Conservation (phyloP, 1,284 basidiomycete species). For the Tremellales sp. region DNA sequence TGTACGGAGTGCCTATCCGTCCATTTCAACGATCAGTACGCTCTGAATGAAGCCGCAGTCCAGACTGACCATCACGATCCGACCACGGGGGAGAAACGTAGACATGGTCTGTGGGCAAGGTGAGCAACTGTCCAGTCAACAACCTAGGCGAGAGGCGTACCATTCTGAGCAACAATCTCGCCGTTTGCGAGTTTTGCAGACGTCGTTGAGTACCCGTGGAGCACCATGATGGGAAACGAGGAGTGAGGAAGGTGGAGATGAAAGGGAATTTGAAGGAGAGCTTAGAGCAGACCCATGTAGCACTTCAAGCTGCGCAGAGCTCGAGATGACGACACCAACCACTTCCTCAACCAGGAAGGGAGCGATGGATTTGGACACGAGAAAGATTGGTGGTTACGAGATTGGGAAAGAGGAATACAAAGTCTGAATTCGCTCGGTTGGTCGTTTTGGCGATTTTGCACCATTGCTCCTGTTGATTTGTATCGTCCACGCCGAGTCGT, state of each 20-base stretch:
- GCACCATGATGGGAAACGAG: slow-evolving; percentile 24
- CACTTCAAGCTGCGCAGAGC: too few relatives aligned
- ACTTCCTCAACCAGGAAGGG: too few relatives aligned
- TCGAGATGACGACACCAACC: too few relatives aligned
- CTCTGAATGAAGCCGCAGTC: background rate
- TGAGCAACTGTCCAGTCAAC: background rate
- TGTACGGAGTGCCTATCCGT: slow-evolving; percentile 64
- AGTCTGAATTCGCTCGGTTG: too few relatives aligned
- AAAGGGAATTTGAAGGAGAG: background rate
- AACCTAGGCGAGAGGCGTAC: slow-evolving; percentile 19
- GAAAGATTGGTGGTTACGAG: too few relatives aligned
- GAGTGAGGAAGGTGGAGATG: slow-evolving; percentile 2
- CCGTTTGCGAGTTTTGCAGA: slow-evolving; percentile 45
- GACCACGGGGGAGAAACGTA: slow-evolving; percentile 91
- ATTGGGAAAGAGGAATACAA: too few relatives aligned
- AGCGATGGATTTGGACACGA: too few relatives aligned
- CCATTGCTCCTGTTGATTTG: too few relatives aligned
- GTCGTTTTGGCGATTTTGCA: too few relatives aligned
- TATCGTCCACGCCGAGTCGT: too few relatives aligned
- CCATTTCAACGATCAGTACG: slow-evolving; percentile 1
- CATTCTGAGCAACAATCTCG: slow-evolving; percentile 41
- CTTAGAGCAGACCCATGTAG: too few relatives aligned
- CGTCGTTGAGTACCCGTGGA: slow-evolving; percentile 29
- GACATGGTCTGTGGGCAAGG: slow-evolving; percentile 71
- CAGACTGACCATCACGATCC: slow-evolving; percentile 68